Conservation (phyloP, 305 asterid species). For the Fraxinus angustifolia region DNA sequence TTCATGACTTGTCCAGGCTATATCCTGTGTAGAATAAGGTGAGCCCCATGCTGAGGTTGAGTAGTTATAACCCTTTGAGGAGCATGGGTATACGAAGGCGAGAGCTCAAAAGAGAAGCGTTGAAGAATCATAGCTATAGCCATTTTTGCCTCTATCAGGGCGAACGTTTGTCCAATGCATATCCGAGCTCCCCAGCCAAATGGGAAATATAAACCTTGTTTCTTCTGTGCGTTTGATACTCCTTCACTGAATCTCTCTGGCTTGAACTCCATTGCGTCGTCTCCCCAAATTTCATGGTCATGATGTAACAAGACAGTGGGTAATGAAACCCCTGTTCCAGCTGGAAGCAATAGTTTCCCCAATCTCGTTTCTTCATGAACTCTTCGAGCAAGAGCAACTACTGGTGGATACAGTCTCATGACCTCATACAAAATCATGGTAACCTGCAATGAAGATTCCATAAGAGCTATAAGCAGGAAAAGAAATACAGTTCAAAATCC, state of each 20-base stretch:
- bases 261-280: conserved; percentile 28
- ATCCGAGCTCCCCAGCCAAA: conserved; percentile 40
- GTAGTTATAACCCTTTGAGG: conserved; percentile 20
- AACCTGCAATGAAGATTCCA: conserved; percentile 22
- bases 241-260: conserved; percentile 37
- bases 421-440: conserved; percentile 40
- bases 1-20: background rate
- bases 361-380: conserved; percentile 21
- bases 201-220: conserved; percentile 25
- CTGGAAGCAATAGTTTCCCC: conserved; percentile 27
- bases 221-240: conserved; percentile 23
- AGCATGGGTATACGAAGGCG: conserved; percentile 39
- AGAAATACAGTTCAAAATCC: background rate
- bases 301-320: conserved; percentile 21
- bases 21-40: conserved; percentile 27
- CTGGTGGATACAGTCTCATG: conserved; percentile 32
- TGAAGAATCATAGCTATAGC: conserved; percentile 31
- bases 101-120: conserved; percentile 31
- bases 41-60: conserved; percentile 46
- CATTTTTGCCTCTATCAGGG: conserved; percentile 41
- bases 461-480: background rate
- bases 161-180: conserved; percentile 39
- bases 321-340: conserved; percentile 13
- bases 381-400: background rate
- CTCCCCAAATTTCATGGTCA: conserved; percentile 26